A percentile compares a stretch with the other conserved stretches of the same genome.
Evolutionary conservation across 2,329 filamentous ascomycete species (phyloP).

Genomic region (Ceratocystis albifundus): DNA sequence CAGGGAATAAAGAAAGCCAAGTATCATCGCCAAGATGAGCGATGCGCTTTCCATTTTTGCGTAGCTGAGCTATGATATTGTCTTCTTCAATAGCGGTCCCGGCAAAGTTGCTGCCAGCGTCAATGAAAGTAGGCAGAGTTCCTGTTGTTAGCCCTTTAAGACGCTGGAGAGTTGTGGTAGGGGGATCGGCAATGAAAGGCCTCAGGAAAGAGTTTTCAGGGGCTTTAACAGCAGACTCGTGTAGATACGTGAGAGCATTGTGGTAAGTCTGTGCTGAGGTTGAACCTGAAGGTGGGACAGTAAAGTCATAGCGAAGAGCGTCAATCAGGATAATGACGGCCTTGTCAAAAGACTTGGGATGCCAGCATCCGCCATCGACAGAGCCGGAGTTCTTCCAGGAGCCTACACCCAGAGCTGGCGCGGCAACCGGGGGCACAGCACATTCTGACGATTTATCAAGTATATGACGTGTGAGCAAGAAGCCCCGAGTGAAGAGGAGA

Average conservation of each 20-base stretch:
- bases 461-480: slow-evolving; percentile 76
- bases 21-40: slow-evolving; percentile 97
- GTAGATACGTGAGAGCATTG: slow-evolving; percentile 74
- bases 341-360: slow-evolving; percentile 84
- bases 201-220: slow-evolving; percentile 79
- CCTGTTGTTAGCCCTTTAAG: slow-evolving; percentile 92
- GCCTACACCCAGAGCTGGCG: slow-evolving; percentile 23
- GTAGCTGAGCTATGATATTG: slow-evolving; percentile 56
- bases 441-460: slow-evolving; percentile 67
- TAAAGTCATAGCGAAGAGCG: slow-evolving; percentile 93
- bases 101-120: slow-evolving; percentile 88
- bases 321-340: slow-evolving; percentile 86
- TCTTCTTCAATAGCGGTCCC: slow-evolving; percentile 95
- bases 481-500: slow-evolving; percentile 87
- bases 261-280: slow-evolving; percentile 51
- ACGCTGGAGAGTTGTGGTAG: slow-evolving; percentile 82
- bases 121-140: slow-evolving; percentile 86
- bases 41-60: slow-evolving; percentile 56
- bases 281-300: slow-evolving; percentile 58
- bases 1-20: slow-evolving; percentile 86
- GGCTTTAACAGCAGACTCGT: slow-evolving; percentile 63
- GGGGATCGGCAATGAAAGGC: slow-evolving; percentile 94
- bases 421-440: slow-evolving; percentile 52
- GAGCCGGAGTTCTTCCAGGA: slow-evolving; percentile 35
- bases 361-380: slow-evolving; percentile 71